phyloP scores from a whole-genome alignment of 768 basidiomycete genomes.

The Phaeotremella fagi region DNA sequence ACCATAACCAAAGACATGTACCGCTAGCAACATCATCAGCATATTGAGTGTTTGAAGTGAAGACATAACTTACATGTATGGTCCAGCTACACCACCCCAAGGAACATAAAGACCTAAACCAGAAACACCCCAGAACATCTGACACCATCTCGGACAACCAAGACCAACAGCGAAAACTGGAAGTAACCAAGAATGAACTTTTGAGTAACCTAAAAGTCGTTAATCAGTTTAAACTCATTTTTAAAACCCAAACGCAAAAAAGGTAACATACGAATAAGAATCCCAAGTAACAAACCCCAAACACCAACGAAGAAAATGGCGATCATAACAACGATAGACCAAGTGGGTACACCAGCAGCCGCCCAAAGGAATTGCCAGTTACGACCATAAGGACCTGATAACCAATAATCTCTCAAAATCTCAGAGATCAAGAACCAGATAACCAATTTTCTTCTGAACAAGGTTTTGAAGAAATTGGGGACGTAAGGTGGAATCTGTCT shows the following conservation, averaged over 20 bases:
- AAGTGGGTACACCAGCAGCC: conserved; percentile 67
- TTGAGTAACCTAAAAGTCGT: conserved; percentile 75
- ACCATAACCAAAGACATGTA: conserved; percentile 87
- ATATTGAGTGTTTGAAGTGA: background rate
- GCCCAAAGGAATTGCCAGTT: conserved; percentile 95
- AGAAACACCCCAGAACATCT: conserved; percentile 95
- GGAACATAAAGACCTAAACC: conserved; percentile 88
- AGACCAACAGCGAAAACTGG: conserved; percentile 93
- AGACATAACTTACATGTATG: conserved; percentile 58
- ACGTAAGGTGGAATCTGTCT: conserved; percentile 86
- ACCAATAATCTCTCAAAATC: conserved; percentile 59
- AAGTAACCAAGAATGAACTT: conserved; percentile 90
- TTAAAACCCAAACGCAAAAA: background rate
- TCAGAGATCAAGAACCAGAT: conserved; percentile 93
- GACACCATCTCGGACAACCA: conserved; percentile 92
- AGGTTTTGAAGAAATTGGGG: conserved; percentile 80
- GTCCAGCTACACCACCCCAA: conserved; percentile 80
- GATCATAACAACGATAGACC: conserved; percentile 75
- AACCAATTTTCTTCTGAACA: conserved; percentile 85
- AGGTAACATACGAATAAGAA: conserved; percentile 57
- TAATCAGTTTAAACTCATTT: too few relatives aligned
- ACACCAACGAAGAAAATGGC: conserved; percentile 78
- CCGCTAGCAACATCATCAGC: conserved; percentile 48
- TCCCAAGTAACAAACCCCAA: conserved; percentile 68
- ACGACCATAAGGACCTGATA: conserved; percentile 57